Percentiles rank a stretch among this genome's conserved stretches.
phyloP scores from a whole-genome alignment of 2,329 filamentous ascomycete species.

The Colletotrichum kahawae region DNA sequence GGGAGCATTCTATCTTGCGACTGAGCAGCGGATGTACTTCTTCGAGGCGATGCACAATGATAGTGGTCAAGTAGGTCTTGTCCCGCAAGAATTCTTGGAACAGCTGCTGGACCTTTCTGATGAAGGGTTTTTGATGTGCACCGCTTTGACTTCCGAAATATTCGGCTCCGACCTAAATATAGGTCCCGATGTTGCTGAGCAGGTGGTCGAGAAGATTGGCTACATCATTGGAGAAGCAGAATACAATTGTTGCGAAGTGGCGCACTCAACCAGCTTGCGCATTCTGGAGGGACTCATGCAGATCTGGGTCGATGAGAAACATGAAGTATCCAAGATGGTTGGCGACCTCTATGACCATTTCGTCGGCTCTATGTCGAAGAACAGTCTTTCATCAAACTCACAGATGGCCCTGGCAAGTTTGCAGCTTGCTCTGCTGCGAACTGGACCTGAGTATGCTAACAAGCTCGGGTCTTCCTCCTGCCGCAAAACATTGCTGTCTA shows the following conservation, averaged over 20 bases:
- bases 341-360: conserved; percentile 83
- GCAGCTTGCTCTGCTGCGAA: conserved; percentile 71
- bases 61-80: conserved; percentile 48
- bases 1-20: conserved; percentile 53
- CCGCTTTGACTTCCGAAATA: conserved; percentile 54
- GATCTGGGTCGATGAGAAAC: conserved; percentile 66
- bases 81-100: conserved; percentile 57
- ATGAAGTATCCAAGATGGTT: conserved; percentile 68
- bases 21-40: conserved; percentile 49
- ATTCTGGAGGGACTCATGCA: conserved; percentile 68
- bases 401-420: conserved; percentile 72
- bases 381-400: conserved; percentile 71
- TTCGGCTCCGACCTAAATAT: conserved; percentile 59
- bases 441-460: conserved; percentile 70
- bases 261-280: conserved; percentile 70
- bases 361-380: conserved; percentile 69
- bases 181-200: conserved; percentile 48
- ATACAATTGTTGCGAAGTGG: conserved; percentile 76
- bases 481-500: conserved; percentile 74
- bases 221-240: conserved; percentile 59
- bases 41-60: conserved; percentile 49
- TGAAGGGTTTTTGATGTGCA: conserved; percentile 59
- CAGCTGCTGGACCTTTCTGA: conserved; percentile 53
- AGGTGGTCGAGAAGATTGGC: conserved; percentile 56
- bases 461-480: conserved; percentile 61